Conservation (phyloP, 1,139 yeast genomes). For the Scheffersomyces illinoinensis region DNA sequence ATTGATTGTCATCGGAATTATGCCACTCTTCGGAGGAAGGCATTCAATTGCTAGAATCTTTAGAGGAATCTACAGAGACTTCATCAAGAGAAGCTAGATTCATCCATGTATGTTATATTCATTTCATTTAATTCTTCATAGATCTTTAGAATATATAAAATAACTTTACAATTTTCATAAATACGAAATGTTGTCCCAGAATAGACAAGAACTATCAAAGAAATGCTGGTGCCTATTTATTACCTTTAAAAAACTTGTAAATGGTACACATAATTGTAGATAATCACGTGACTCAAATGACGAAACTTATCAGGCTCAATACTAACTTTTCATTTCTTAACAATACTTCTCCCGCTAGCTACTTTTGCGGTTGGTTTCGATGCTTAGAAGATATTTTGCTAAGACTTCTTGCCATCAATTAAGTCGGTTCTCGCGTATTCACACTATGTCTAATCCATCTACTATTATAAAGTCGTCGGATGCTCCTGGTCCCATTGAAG, state of each 20-base stretch:
- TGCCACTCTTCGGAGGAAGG: conserved; percentile 40
- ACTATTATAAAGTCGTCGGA: conserved; percentile 10
- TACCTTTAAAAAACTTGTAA: too few species aligned
- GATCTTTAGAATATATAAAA: neutral
- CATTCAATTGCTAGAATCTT: conserved; percentile 21
- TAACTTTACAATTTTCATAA: neutral
- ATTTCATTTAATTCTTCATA: neutral
- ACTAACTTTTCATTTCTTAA: neutral
- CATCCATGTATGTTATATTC: neutral
- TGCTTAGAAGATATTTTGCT: neutral
- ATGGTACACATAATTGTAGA: too few species aligned
- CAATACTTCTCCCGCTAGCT: neutral
- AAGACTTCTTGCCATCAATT: neutral
- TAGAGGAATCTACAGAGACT: conserved; percentile 19
- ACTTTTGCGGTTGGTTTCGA: neutral
- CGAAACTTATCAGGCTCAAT: too few species aligned
- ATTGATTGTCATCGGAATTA: conserved; percentile 33
- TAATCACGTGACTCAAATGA: too few species aligned
- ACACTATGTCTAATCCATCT: conserved; percentile 2
- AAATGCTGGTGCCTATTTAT: too few species aligned
- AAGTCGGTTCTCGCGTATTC: neutral
- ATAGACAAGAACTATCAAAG: too few species aligned
- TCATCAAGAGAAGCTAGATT: neutral
- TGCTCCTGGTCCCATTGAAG: conserved; percentile 54
- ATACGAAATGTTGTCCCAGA: too few species aligned